A percentile compares a stretch with the other conserved stretches of the same genome.
These are phyloP conservation scores for Comarum palustre DNA, from an alignment of 306 rosid genomes.

Conservation along the genomic window DNA sequence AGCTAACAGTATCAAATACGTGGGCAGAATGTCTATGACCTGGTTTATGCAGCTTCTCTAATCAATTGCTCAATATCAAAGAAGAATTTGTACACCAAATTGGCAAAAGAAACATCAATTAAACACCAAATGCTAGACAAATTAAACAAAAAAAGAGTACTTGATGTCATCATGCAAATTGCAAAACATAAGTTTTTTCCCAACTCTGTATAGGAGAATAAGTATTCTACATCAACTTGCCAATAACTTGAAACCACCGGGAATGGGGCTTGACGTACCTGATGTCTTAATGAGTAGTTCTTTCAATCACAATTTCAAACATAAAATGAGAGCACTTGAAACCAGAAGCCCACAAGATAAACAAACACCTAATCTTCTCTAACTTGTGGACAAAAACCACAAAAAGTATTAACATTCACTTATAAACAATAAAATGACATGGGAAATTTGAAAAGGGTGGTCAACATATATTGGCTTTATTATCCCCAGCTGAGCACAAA, in stretches of 20 bases:
- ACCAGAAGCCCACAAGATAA: not conserved
- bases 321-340: constrained; percentile 2
- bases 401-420: not conserved
- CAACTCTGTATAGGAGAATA: constrained; percentile 49
- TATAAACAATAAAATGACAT: not conserved
- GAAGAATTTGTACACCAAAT: too few species aligned
- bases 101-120: too few species aligned
- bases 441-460: not conserved
- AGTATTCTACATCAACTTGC: constrained; percentile 69
- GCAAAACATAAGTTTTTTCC: constrained; percentile 47
- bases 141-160: constrained; percentile 52
- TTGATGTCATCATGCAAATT: constrained; percentile 66
- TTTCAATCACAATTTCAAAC: constrained; percentile 68
- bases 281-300: constrained; percentile 66
- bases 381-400: not conserved
- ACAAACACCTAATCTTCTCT: not conserved
- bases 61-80: too few species aligned
- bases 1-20: too few species aligned
- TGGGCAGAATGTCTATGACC: too few species aligned
- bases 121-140: too few species aligned
- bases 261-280: constrained; percentile 48
- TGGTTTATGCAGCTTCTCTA: too few species aligned
- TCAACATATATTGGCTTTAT: not conserved
- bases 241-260: constrained; percentile 82
- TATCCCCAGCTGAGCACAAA: not conserved